These are phyloP conservation scores for Psilocybe azurescens DNA, from an alignment of 768 basidiomycete genomes.

Conservation along the genomic window DNA sequence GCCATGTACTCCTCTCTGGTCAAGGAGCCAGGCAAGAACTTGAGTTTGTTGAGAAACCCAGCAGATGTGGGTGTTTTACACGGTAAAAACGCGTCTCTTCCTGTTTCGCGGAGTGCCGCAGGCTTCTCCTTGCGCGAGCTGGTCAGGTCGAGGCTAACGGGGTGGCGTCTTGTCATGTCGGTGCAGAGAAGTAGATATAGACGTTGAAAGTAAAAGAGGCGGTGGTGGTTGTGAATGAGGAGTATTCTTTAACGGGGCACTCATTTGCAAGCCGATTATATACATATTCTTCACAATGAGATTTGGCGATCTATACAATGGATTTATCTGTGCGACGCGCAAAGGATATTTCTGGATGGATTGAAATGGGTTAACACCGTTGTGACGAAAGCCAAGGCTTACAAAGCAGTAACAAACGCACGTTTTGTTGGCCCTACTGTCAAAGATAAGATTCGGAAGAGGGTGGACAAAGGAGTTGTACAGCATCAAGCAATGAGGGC, in stretches of 20 bases:
- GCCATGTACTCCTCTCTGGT: not conserved
- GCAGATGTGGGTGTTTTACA: not conserved
- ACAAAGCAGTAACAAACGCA: not conserved
- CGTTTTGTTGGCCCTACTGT: not conserved
- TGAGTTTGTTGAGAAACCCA: not conserved
- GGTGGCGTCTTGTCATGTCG: not conserved
- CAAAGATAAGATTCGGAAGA: too few relatives aligned
- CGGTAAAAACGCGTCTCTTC: not conserved
- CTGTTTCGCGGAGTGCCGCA: not conserved
- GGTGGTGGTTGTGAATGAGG: not conserved
- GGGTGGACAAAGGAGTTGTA: too few relatives aligned
- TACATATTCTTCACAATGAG: not conserved
- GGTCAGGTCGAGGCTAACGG: not conserved
- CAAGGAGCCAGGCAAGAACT: not conserved
- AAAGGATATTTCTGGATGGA: too few relatives aligned
- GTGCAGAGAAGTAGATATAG: not conserved
- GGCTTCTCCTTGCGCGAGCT: not conserved
- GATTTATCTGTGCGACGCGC: not conserved
- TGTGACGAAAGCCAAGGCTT: not conserved
- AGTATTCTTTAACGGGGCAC: not conserved
- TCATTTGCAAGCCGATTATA: not conserved
- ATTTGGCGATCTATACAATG: not conserved
- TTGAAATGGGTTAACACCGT: not conserved
- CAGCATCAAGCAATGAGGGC: too few relatives aligned
- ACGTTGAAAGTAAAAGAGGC: not conserved